Evolutionary conservation across 164 flowering plant genomes (phyloP), one percentile per base, ranked within the genome.

Genomic region (Tinospora cordifolia): DNA sequence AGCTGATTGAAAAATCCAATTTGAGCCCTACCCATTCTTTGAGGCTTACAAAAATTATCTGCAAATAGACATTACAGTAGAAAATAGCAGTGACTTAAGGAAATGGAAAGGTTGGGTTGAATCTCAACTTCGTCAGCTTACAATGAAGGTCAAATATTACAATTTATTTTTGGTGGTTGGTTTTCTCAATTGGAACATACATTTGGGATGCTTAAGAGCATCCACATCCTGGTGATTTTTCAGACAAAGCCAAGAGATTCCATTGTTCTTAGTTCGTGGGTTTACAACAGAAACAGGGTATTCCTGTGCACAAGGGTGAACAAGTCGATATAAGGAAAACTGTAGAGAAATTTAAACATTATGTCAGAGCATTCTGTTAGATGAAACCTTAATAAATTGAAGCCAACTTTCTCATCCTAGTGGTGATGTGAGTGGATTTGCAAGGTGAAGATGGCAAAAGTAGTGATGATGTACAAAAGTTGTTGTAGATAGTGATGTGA

Each of bases 81-180:
- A 79, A n/a, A 84, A 86, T 71, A 87, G 75, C 49, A 84, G 86
- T 74, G 93, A 89, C 74, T 72, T 90, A 67, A 81, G 91, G 79
- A 77, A 81, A 22, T 93, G 97, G 97, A 93, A 89, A 81, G 98
- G 98, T 21, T 93, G 98, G 95, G 93, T 93, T 60, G 93, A 93
- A 75, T 93, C 98, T 71, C 87, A 93, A 49, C 87, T 90, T 24
- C 90, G 98, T 15, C 86, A 81, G 76, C 93, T 93, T 30, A 90
- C 92, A 0, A 68, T 93, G 73, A 93, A 87, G 92, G 98, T 90
- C 9, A 6, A 54, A 24, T 54, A 54, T n/a, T 38, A 2, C 25
- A 17, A 15, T 26, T 51, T 44, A 39, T 8, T 60, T 25, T 17
- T 19, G 2, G 4, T 14, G 19, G 59, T 25, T 39, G 14, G 54